Conservation (phyloP, 2,329 filamentous ascomycete species). For the Aspergillus pseudonomiae region DNA sequence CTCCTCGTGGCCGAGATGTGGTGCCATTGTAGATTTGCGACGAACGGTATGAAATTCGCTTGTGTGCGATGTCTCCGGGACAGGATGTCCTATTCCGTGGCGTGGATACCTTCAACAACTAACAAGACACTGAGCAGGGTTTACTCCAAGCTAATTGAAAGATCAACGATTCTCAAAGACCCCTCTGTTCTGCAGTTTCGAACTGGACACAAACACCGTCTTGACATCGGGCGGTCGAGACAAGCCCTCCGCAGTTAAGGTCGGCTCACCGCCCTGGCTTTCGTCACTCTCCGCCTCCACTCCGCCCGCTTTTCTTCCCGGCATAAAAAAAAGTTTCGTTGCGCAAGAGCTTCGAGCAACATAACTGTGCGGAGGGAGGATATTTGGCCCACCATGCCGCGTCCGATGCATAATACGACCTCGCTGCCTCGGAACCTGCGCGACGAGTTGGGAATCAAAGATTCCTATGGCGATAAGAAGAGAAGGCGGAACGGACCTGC, state of each 20-base stretch:
- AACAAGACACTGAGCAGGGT: neutral
- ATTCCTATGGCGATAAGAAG: conserved; percentile 38
- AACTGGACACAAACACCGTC: neutral
- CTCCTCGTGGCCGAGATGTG: conserved; percentile 46
- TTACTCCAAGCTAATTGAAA: neutral
- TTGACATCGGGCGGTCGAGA: conserved; percentile 8
- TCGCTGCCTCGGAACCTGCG: conserved; percentile 43
- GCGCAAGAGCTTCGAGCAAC: neutral
- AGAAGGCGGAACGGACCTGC: conserved; percentile 32
- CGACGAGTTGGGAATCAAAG: conserved; percentile 44
- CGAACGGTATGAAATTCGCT: neutral
- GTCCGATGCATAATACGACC: conserved; percentile 45
- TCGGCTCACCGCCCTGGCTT: conserved; percentile 22
- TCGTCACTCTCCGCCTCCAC: conserved; percentile 24
- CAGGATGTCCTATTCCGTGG: neutral
- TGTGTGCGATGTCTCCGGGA: neutral
- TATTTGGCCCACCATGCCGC: conserved; percentile 33
- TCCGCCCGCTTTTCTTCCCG: conserved; percentile 20
- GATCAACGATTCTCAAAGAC: neutral
- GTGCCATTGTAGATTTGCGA: conserved; percentile 30
- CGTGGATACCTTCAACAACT: neutral
- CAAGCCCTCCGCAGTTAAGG: conserved; percentile 13
- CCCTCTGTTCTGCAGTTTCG: neutral
- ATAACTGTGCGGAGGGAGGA: neutral
- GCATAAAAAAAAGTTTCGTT: conserved; percentile 28